Percentiles rank a stretch among this genome's conserved stretches.
Evolutionary conservation across 768 basidiomycete genomes (phyloP).

Genomic region (Boletus eberwhitei): DNA sequence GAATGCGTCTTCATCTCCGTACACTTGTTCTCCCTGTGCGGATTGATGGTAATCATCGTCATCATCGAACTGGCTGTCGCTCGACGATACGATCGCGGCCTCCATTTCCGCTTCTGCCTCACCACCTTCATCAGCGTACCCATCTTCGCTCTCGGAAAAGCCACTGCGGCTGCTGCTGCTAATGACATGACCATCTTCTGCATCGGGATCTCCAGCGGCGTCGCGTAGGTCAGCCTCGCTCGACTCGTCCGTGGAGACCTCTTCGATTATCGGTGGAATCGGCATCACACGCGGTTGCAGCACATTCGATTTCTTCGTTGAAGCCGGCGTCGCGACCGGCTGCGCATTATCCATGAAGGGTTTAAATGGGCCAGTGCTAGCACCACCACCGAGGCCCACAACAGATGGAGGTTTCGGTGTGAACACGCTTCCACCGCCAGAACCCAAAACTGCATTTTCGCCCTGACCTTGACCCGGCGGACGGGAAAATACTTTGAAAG

Average conservation of each 20-base stretch:
- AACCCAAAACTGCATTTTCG: constrained; percentile 32
- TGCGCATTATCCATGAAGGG: constrained; percentile 35
- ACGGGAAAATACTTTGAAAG: constrained; percentile 67
- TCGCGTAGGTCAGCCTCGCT: constrained; percentile 26
- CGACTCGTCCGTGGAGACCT: constrained; percentile 32
- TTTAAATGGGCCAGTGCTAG: constrained; percentile 28
- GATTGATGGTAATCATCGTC: constrained; percentile 25
- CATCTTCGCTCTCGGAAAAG: constrained; percentile 35
- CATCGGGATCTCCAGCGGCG: constrained; percentile 18
- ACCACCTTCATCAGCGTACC: constrained; percentile 29
- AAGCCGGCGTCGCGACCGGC: constrained; percentile 12
- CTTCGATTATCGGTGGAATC: constrained; percentile 24
- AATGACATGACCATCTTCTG: constrained; percentile 23
- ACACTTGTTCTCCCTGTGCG: constrained; percentile 7
- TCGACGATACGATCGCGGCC: constrained; percentile 26
- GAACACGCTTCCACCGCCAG: constrained; percentile 30
- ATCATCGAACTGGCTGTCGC: constrained; percentile 33
- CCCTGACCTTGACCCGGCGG: constrained; percentile 44
- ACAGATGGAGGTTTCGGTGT: constrained; percentile 42
- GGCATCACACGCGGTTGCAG: constrained; percentile 18
- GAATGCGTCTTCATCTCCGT: constrained; percentile 26
- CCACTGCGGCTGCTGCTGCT: constrained; percentile 29
- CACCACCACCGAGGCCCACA: constrained; percentile 4
- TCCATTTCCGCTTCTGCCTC: constrained; percentile 27
- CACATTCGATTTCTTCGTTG: constrained; percentile 19